Conservation (phyloP, 805 yeast genomes). For the Candida insectorum region DNA sequence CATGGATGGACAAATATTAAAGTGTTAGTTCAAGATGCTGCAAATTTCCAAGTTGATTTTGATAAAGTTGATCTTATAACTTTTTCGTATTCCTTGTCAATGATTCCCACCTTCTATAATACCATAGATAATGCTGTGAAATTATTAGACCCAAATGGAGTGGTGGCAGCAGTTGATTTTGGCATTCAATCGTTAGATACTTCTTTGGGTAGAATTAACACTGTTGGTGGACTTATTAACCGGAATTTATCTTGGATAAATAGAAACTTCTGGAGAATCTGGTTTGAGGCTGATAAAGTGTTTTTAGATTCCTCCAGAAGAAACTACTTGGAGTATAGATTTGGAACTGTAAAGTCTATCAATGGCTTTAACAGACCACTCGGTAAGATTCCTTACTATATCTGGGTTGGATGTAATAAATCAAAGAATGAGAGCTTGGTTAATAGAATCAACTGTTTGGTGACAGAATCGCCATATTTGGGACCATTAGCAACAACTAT, state of each 20-base stretch:
- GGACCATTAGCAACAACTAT: constrained; percentile 46
- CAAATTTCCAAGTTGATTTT: constrained; percentile 53
- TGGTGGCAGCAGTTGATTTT: constrained; percentile 72
- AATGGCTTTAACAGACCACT: constrained; percentile 61
- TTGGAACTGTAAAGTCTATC: constrained; percentile 75
- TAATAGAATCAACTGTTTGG: constrained; percentile 68
- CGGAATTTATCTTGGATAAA: constrained; percentile 75
- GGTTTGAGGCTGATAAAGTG: constrained; percentile 85
- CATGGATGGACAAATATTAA: constrained; percentile 55
- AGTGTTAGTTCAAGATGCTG: constrained; percentile 72
- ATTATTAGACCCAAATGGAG: constrained; percentile 53
- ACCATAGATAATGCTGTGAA: constrained; percentile 66
- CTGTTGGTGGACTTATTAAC: constrained; percentile 69
- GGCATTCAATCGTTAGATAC: constrained; percentile 71
- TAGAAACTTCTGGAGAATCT: constrained; percentile 79
- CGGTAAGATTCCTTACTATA: constrained; percentile 78
- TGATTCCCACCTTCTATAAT: constrained; percentile 82
- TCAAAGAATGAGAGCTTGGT: constrained; percentile 38
- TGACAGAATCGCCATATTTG: constrained; percentile 78
- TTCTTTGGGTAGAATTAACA: constrained; percentile 63
- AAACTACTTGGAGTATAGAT: constrained; percentile 76
- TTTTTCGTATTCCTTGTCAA: constrained; percentile 75
- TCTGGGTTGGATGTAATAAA: constrained; percentile 68
- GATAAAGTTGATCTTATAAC: constrained; percentile 67
- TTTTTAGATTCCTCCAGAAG: constrained; percentile 77